Evolutionary conservation across 495 filamentous ascomycete species (phyloP).

Genomic region (Xanthoparmelia taractica): DNA sequence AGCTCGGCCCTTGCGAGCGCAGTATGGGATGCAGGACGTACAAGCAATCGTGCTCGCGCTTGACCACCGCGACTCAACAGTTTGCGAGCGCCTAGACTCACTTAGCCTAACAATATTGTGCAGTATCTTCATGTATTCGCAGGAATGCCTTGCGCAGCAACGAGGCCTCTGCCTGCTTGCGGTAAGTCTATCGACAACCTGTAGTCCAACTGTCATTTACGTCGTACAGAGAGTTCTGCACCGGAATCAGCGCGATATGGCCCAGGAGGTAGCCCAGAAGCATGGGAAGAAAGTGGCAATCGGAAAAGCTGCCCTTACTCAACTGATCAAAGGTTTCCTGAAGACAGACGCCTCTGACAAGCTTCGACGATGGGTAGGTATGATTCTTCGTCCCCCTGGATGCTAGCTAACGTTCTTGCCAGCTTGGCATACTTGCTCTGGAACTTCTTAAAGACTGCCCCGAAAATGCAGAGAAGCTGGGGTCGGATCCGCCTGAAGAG

Average conservation of each 20-base stretch:
- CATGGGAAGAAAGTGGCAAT: slow-evolving; percentile 12
- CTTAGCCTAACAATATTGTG: slow-evolving; percentile 13
- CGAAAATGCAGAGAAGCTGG: slow-evolving; percentile 11
- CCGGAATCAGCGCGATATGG: not conserved
- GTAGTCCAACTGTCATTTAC: not conserved
- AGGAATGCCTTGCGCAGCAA: slow-evolving; percentile 20
- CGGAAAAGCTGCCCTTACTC: slow-evolving; percentile 8
- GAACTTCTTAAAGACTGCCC: slow-evolving; percentile 20
- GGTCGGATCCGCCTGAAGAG: not conserved
- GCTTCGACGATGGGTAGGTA: slow-evolving; percentile 20
- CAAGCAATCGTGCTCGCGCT: slow-evolving; percentile 9
- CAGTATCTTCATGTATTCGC: slow-evolving; percentile 8
- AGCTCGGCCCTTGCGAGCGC: not conserved
- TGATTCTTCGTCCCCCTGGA: not conserved
- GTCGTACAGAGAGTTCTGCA: slow-evolving; percentile 14
- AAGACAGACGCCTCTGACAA: not conserved
- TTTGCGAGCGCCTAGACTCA: slow-evolving; percentile 7
- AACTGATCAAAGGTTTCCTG: slow-evolving; percentile 13
- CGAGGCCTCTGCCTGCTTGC: slow-evolving; percentile 23
- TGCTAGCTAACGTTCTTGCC: not conserved
- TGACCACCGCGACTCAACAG: not conserved
- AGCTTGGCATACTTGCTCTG: slow-evolving; percentile 22
- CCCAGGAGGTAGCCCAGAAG: not conserved
- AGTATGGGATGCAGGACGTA: not conserved
- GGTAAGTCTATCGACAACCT: slow-evolving; percentile 2